phyloP scores from a whole-genome alignment of 139 green algal species.

The Monoraphidium neglectum region DNA sequence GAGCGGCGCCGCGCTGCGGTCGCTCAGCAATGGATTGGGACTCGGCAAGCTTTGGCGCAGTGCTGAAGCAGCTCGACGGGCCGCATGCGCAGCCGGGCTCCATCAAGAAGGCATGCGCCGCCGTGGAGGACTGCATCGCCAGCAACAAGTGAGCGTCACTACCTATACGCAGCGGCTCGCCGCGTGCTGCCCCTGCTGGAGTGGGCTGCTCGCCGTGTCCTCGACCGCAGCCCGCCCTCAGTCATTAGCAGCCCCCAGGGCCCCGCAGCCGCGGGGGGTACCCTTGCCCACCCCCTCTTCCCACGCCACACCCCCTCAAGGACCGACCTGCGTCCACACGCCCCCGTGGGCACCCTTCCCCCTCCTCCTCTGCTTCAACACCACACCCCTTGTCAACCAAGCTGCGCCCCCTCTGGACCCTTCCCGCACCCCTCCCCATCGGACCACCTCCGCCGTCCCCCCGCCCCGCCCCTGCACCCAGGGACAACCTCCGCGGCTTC shows the following conservation, averaged over 20 bases:
- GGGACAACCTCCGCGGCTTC: slow-evolving; percentile 82
- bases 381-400: background rate
- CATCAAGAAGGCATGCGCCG: slow-evolving; percentile 52
- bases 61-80: slow-evolving; percentile 28
- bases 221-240: background rate
- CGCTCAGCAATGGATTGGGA: slow-evolving; percentile 15
- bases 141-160: slow-evolving; percentile 51
- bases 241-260: background rate
- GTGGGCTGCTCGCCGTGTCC: background rate
- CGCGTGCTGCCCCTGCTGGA: background rate
- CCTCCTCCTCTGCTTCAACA: no score
- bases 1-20: no score
- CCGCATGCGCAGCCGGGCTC: slow-evolving; percentile 31
- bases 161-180: background rate
- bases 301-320: no score
- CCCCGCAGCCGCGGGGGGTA: no score
- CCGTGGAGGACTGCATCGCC: slow-evolving; percentile 68
- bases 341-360: no score
- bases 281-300: no score
- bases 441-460: background rate
- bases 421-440: background rate
- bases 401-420: background rate
- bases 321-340: no score
- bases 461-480: slow-evolving; percentile 26
- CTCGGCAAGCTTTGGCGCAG: background rate